Base-by-base conservation (phyloP, 2,329 filamentous ascomycete species). In the Trichoderma brevicompactum region DNA sequence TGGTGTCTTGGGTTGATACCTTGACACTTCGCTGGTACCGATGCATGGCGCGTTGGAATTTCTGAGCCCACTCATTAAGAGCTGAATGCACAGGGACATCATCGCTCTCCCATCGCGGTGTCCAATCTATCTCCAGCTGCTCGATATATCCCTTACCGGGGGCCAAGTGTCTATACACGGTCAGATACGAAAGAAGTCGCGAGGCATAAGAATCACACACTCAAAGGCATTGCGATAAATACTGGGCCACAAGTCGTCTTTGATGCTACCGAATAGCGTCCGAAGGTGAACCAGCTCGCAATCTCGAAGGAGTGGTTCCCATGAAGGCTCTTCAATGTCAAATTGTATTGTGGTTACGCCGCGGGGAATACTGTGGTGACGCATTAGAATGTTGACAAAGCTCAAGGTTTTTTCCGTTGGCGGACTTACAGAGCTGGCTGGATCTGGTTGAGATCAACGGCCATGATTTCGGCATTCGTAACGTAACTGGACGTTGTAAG, bases 111-210 rank as follows among this genome's bases (percentile, higher is more conserved):
- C 87, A 90, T 59, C 87, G 87, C 17, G 92, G 92, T 54, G 85
- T 81, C 77, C 91, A 91, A 76, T 98, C 92, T 63, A 98, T 90
- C 75, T 98, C 94, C 54, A 96, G 86, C 70, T 96, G 92, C 77
- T 98, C 94, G 64, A 97, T 83, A 74, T 84, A 85, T 62, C 94
- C 94, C 46, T 81, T 83, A 1, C 89, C 89, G 1, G 92, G 92
- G 70, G 87, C 88, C 32, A 97, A 82, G 73, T 96, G 91, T 61
- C 90, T 92, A 54, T 46, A 46, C 34, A 53, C 36, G 23, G 32
- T 64, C 17, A 64, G 59, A 48, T 17, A 15, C 9, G 5, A 34
- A 53, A 19, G 34, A 15, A n/a, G 6, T 2, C 7, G 17, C 10
- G 15, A 9, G 9, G 19, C 1, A 32, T 10, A 41, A 19, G 5